Evolutionary conservation across 495 filamentous ascomycete species (phyloP).

Genomic region (Daldinia bambusicola): DNA sequence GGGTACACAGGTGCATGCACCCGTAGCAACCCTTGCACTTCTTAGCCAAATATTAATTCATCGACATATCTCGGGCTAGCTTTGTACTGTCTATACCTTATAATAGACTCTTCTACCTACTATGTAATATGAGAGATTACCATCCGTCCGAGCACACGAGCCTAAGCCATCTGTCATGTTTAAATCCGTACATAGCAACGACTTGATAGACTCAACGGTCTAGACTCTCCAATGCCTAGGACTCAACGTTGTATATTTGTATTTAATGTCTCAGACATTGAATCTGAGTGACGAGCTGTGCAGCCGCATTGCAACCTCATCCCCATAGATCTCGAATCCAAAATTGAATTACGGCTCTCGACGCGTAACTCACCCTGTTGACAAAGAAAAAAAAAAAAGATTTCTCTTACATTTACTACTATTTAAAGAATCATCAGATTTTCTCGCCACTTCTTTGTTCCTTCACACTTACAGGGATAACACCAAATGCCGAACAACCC

Average conservation of each 20-base stretch:
- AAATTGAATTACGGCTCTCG: constrained; percentile 1
- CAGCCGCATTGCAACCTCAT: constrained; percentile 32
- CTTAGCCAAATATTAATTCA: not conserved
- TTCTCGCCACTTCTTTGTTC: constrained; percentile 13
- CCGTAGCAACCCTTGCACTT: not conserved
- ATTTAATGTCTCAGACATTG: constrained; percentile 18
- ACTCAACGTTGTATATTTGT: constrained; percentile 6
- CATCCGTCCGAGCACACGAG: constrained; percentile 15
- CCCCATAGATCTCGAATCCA: constrained; percentile 24
- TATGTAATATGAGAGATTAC: constrained; percentile 13
- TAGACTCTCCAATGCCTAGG: constrained; percentile 28
- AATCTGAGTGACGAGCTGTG: constrained; percentile 6
- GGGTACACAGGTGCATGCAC: constrained; percentile 1
- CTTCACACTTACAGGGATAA: constrained; percentile 7
- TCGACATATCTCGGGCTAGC: too few relatives aligned
- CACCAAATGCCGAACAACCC: constrained; percentile 19
- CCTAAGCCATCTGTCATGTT: constrained; percentile 10
- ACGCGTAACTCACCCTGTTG: constrained; percentile 1
- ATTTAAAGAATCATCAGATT: constrained; percentile 14
- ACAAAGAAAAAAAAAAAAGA: constrained; percentile 9
- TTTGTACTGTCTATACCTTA: too few relatives aligned
- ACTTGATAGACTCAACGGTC: constrained; percentile 11
- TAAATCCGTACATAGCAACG: not conserved
- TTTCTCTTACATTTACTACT: constrained; percentile 5
- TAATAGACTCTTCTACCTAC: not conserved